A percentile compares a stretch with the other conserved stretches of the same genome.
These are phyloP conservation scores for Rhazya stricta DNA, from an alignment of 257 asterid genomes.

Conservation along the genomic window DNA sequence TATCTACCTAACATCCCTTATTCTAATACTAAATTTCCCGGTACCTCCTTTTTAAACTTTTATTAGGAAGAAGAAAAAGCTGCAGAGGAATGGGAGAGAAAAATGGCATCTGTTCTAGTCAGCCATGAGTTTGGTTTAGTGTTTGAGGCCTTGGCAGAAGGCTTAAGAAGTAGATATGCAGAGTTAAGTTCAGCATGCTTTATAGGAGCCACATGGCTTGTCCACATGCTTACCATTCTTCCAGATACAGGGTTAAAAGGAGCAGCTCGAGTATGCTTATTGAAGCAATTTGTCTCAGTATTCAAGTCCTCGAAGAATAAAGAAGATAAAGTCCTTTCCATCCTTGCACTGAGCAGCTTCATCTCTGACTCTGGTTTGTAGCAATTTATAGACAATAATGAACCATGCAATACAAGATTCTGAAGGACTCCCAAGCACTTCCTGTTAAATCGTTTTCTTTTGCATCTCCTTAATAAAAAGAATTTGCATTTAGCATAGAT, in stretches of 20 bases:
- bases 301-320: constrained; percentile 50
- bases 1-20: not conserved
- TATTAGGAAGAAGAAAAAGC: constrained; percentile 64
- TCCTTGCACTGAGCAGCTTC: constrained; percentile 79
- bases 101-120: constrained; percentile 58
- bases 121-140: constrained; percentile 81
- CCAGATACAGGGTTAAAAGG: constrained; percentile 80
- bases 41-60: not conserved
- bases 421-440: not conserved
- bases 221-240: constrained; percentile 59
- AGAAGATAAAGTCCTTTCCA: constrained; percentile 61
- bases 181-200: constrained; percentile 63
- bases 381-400: not conserved
- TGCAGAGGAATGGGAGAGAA: constrained; percentile 69
- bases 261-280: constrained; percentile 76
- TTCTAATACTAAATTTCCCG: not conserved
- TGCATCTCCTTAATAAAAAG: not conserved
- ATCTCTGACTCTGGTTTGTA: constrained; percentile 60
- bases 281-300: constrained; percentile 54
- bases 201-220: constrained; percentile 72
- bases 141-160: constrained; percentile 76
- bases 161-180: constrained; percentile 45
- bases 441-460: not conserved
- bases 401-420: not conserved
- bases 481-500: not conserved